Percentiles rank a stretch among this genome's conserved stretches.
phyloP scores from a whole-genome alignment of 73 alveolate genomes.

The Paramecium octaurelia region DNA sequence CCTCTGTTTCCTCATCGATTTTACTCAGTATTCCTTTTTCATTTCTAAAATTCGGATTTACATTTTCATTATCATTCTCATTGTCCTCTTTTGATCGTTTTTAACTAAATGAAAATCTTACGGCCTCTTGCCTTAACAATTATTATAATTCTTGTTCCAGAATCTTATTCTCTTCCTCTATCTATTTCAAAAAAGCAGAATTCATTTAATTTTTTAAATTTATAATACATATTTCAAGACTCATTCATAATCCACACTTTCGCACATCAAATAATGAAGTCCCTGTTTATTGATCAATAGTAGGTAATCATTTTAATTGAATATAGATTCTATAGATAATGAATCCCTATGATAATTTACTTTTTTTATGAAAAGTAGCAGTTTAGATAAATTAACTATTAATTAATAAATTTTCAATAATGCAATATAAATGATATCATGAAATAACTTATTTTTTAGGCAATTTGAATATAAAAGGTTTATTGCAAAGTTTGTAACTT shows the following conservation, averaged over 20 bases:
- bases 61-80: background rate
- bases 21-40: background rate
- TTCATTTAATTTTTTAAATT: background rate
- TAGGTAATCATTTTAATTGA: background rate
- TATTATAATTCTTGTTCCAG: slow-evolving; percentile 9
- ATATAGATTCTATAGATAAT: background rate
- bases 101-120: background rate
- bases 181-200: background rate
- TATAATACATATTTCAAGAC: background rate
- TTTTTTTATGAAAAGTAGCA: background rate
- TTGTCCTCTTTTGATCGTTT: background rate
- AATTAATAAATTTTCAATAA: background rate
- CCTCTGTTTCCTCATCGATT: slow-evolving; percentile 13
- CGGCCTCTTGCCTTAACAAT: background rate
- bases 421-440: too few relatives aligned
- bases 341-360: background rate
- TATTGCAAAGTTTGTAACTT: background rate
- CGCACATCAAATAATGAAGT: background rate
- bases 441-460: background rate
- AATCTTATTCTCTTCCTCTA: slow-evolving; percentile 21
- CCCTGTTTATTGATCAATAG: background rate
- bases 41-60: background rate
- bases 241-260: background rate
- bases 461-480: background rate
- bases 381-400: background rate